A percentile compares a stretch with the other conserved stretches of the same genome.
Evolutionary conservation across 352 stramenopile genomes (phyloP).

Genomic region (Globisporangium uncinulatum): DNA sequence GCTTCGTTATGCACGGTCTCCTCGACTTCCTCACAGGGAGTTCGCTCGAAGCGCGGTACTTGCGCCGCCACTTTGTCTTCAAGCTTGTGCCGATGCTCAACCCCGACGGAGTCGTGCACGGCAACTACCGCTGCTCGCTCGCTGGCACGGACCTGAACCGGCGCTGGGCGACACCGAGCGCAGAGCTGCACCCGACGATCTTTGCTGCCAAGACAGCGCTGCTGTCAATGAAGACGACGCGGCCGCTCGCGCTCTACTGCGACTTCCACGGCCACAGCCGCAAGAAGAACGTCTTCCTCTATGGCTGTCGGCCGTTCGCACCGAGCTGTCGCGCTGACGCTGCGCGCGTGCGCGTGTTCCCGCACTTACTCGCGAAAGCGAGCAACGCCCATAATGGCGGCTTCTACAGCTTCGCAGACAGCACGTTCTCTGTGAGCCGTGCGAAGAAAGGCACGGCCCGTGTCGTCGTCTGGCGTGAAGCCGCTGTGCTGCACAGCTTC

Average conservation of each 20-base stretch:
- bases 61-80: constrained; percentile 86
- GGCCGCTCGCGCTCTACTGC: constrained; percentile 68
- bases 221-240: constrained; percentile 30
- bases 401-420: constrained; percentile 64
- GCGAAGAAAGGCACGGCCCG: constrained; percentile 61
- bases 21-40: constrained; percentile 79
- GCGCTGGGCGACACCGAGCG: constrained; percentile 48
- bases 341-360: constrained; percentile 55
- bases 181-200: constrained; percentile 70
- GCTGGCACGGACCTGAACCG: constrained; percentile 87
- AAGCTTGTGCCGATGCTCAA: constrained; percentile 94
- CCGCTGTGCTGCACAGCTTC: constrained; percentile 67
- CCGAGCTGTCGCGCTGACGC: constrained; percentile 32
- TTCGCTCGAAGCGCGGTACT: constrained; percentile 55
- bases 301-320: constrained; percentile 59
- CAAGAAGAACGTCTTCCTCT: constrained; percentile 89
- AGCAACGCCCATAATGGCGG: constrained; percentile 31
- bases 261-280: constrained; percentile 88
- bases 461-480: constrained; percentile 61
- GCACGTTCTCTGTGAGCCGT: constrained; percentile 59
- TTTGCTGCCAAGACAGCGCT: constrained; percentile 72
- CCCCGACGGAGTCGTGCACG: constrained; percentile 89
- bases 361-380: constrained; percentile 60
- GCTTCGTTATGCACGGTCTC: constrained; percentile 88
- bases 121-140: constrained; percentile 88